Evolutionary conservation across 306 rosid genomes (phyloP), one percentile per base, ranked within the genome.

Genomic region (Ziziphus jujuba): DNA sequence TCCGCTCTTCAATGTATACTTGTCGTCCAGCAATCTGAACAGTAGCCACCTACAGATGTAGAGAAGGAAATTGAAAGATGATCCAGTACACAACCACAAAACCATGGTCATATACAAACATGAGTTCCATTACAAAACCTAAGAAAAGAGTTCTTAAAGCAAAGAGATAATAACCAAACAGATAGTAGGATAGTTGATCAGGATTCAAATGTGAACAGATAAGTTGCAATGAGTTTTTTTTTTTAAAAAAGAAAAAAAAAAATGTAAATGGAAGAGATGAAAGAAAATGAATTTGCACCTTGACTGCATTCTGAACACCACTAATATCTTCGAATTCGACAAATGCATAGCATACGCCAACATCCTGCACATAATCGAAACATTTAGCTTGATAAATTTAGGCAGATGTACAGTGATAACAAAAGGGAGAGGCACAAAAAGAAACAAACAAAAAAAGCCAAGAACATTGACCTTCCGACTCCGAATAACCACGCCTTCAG

Each of bases 271-370:
- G 22, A 7, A 56, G 21, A 45, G 45, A 45, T 40, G 59, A 56
- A 70, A 33, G 55, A 40, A 61, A 28, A 53, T 20, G 17, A 16
- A 48, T 56, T 6, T 75, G 70, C 65, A 92, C 99, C 99, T 88
- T 80, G 84, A 93, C 80, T 44, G 99, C 97, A 71, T 88, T 93
- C 55, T 82, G 95, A 72, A 93, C 97, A 20, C 99, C 95, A 9
- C 80, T 66, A 74, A 86, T 77, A 60, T 90, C 96, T 85, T 90
- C 95, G 33, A 93, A 93, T 77, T 93, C 97, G 68, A 93, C 95
- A 80, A 93, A 93, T 51, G 99, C 99, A 25, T 93, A 93, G 83
- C 99, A 90, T 49, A 90, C 91, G 52, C 99, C 99, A 79, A 93
- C 91, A 67, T 93, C 99, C 97, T 92, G 93, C 64, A 75, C 53